Evolutionary conservation across 23 red algal species (phyloP), one percentile per base, ranked within the genome.

Genomic region (Pyropia yezoensis): DNA sequence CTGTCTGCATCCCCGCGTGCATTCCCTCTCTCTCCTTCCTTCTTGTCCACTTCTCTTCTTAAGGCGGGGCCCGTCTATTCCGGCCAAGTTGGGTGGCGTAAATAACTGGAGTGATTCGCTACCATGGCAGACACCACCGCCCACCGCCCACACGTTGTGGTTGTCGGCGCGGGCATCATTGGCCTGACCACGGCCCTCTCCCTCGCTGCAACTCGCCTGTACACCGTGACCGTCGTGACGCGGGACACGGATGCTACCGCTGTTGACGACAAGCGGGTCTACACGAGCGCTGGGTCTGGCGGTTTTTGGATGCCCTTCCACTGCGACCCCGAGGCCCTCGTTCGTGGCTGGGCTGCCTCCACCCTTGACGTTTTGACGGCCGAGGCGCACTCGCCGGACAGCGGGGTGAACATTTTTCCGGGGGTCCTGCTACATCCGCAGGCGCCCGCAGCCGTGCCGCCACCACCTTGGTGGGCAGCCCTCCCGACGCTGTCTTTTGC

Each of bases 301-400:
- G 88, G 88, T 24, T 75, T 86, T 23, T 94, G 88, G 88, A 79
- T 85, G 88, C 88, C 88, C 1, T 79, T 85, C 49, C 49, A 71
- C 26, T 52, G 84, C 53, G 80, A 85, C 51, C 79, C 79, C 14
- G 39, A 69, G 20, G 71, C 84, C 26, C 57, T 76, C 11, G 73
- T 79, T 1, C 63, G 80, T 23, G 18, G 67, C 30, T 94, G 88
- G 88, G 75, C 80, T 20, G 69, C 76, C 15, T 63, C 56, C 26
- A 73, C 83, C 23, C 65, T 77, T 30, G 33, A 74, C 18, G 57
- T 67, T 19, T 77, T 79, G 21, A 39, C 28, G 2, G 49, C 49
- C 11, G 62, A 88, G 16, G 53, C 52, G 5, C 39, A 53, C 25
- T n/a, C 74, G 2, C 54, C 23, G 50, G 9, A 1, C 13, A 15